These are phyloP conservation scores for Cutaneotrichosporon curvatum DNA, from an alignment of 1,284 basidiomycete genomes.

Conservation along the genomic window DNA sequence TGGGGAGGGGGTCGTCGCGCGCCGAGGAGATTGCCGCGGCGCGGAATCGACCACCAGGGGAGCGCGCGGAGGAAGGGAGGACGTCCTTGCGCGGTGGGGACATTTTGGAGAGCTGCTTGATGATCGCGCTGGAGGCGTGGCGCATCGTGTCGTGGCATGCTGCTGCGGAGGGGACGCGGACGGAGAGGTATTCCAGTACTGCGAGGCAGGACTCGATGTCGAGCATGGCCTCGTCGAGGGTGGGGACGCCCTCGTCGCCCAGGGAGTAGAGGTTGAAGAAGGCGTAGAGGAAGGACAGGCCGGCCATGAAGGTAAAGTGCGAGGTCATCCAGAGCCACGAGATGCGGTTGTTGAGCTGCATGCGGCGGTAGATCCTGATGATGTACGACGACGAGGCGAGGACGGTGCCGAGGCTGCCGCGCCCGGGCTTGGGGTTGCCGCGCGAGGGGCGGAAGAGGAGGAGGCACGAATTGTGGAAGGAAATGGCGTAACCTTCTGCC, in stretches of 20 bases:
- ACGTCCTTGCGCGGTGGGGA: conserved; percentile 18
- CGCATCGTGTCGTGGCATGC: conserved; percentile 46
- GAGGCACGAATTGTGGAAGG: conserved; percentile 47
- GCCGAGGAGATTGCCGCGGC: conserved; percentile 36
- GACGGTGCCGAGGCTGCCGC: conserved; percentile 42
- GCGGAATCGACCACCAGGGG: conserved; percentile 26
- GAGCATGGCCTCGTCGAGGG: conserved; percentile 43
- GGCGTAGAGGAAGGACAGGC: conserved; percentile 47
- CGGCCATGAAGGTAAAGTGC: conserved; percentile 46
- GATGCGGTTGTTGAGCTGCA: conserved; percentile 47
- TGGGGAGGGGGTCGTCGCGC: conserved; percentile 36
- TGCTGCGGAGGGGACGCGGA: conserved; percentile 43
- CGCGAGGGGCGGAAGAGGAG: conserved; percentile 46
- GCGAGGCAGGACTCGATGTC: conserved; percentile 46
- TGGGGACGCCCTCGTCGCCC: conserved; percentile 42
- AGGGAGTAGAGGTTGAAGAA: conserved; percentile 46
- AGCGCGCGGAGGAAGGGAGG: conserved; percentile 10
- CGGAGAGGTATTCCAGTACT: conserved; percentile 44
- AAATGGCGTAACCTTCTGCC: conserved; percentile 45
- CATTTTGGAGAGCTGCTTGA: conserved; percentile 38
- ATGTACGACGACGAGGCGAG: conserved; percentile 47
- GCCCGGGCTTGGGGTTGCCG: conserved; percentile 43
- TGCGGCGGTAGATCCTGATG: conserved; percentile 45
- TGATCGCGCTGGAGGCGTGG: conserved; percentile 40
- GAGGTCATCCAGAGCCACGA: conserved; percentile 48